These are phyloP conservation scores for Schwanniomyces occidentalis DNA, from an alignment of 805 yeast genomes.

Conservation along the genomic window DNA sequence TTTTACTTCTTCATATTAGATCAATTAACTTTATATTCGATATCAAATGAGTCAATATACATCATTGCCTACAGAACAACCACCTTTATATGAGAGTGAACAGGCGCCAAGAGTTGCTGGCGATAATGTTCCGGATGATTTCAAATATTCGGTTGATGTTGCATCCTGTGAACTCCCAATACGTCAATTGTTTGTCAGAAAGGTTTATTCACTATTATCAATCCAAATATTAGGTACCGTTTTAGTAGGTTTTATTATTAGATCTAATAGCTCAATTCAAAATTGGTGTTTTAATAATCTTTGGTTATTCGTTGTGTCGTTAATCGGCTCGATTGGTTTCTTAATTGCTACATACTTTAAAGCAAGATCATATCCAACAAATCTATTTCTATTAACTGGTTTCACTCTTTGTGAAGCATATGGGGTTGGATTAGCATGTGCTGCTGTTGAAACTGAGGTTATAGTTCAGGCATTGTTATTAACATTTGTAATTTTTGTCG, in stretches of 20 bases:
- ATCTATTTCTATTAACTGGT: conserved; percentile 56
- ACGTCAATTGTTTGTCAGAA: conserved; percentile 73
- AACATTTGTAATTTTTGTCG: conserved; percentile 70
- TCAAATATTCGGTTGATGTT: conserved; percentile 77
- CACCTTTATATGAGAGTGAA: conserved; percentile 23
- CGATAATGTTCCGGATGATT: conserved; percentile 64
- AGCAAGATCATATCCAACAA: conserved; percentile 68
- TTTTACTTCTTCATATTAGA: too few species aligned
- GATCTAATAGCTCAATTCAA: conserved; percentile 44
- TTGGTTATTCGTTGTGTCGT: conserved; percentile 59
- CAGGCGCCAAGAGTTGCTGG: conserved; percentile 26
- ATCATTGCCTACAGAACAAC: conserved; percentile 12
- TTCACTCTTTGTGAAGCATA: conserved; percentile 80
- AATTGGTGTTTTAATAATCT: conserved; percentile 57
- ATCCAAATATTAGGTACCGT: conserved; percentile 66
- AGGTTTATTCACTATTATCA: conserved; percentile 72
- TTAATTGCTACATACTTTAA: conserved; percentile 63
- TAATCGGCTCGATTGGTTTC: conserved; percentile 61
- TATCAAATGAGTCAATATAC: conserved; percentile 4
- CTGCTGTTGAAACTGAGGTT: conserved; percentile 60
- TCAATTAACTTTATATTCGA: too few species aligned
- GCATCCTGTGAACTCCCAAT: conserved; percentile 75
- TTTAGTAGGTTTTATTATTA: conserved; percentile 53
- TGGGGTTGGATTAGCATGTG: conserved; percentile 64
- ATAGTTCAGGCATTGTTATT: conserved; percentile 71